Base-by-base conservation (phyloP, 2,329 filamentous ascomycete species). In the Alternaria conjuncta region DNA sequence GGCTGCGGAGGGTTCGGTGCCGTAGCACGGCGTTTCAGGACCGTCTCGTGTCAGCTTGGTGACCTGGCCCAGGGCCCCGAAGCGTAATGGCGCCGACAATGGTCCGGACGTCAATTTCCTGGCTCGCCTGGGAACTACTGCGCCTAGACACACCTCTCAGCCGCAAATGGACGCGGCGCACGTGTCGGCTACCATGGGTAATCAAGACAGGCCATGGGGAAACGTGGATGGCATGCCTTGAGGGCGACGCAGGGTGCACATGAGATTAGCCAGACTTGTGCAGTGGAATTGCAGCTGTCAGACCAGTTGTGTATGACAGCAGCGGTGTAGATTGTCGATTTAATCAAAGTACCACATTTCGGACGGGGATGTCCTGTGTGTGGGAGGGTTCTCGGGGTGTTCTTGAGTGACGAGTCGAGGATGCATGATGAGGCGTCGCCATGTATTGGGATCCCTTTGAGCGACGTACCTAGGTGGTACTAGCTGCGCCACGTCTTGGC, bases 11-110 rank as follows among this genome's bases (percentile, higher is more conserved):
- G 51, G 56, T 44, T 62, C 60, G 44, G 18, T 49, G 58, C 51
- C 69, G 74, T 72, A 45, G 66, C 70, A 63, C 23, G 18, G 51
- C 30, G 76, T 79, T 79, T 79, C 75, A 78, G 51, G 47, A 54
- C n/a, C 64, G 76, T 78, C 73, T 75, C 76, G 74, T 65, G 61
- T 44, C 15, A 44, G 49, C 49, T 32, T 21, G 18, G 49, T 36
- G 28, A 28, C 49, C 12, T 20, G 59, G 51, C 55, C 41, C 41
- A 55, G 57, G 43, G 49, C 49, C 45, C 55, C 56, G 32, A 67
- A 63, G 61, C 44, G 63, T 47, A 49, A 47, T 64, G 60, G 49
- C 43, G 55, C 59, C 56, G 47, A 59, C 6, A 26, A 44, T 12
- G 54, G 46, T 18, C 41, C 32, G 32, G 53, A 26, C 32, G 55